A percentile compares a stretch with the other conserved stretches of the same genome.
Conservation (phyloP, 2,329 filamentous ascomycete genomes). For the Xylaria polymorpha region DNA sequence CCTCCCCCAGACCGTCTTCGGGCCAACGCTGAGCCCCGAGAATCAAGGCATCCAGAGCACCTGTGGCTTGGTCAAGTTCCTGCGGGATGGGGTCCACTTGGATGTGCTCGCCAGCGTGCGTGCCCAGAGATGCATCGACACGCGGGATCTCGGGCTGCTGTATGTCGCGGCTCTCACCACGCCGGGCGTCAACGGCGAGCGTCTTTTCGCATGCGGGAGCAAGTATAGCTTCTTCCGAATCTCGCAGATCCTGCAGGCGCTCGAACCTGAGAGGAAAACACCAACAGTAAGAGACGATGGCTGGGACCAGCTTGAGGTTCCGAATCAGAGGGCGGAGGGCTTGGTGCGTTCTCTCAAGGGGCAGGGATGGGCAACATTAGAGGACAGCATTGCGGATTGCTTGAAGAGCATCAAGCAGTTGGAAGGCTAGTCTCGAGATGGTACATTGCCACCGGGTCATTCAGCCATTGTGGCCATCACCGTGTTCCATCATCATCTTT, state of each 20-base stretch:
- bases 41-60: constrained; percentile 50
- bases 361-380: constrained; percentile 47
- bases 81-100: constrained; percentile 46
- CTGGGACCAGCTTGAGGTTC: constrained; percentile 50
- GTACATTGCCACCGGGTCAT: background rate
- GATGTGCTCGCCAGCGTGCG: constrained; percentile 40
- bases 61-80: constrained; percentile 49
- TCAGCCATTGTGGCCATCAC: background rate
- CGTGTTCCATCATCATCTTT: background rate
- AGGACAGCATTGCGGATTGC: constrained; percentile 49
- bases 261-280: constrained; percentile 47
- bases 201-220: constrained; percentile 49
- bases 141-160: constrained; percentile 47
- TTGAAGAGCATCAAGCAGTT: constrained; percentile 34
- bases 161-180: constrained; percentile 49
- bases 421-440: constrained; percentile 4
- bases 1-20: constrained; percentile 50
- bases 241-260: constrained; percentile 44
- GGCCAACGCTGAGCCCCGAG: constrained; percentile 46
- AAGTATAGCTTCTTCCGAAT: constrained; percentile 50
- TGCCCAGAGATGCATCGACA: constrained; percentile 51
- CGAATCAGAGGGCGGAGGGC: constrained; percentile 45
- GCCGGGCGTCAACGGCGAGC: constrained; percentile 47
- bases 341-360: constrained; percentile 47
- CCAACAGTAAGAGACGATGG: constrained; percentile 43